phyloP scores from a whole-genome alignment of 768 basidiomycete genomes.

The Podaxis sp. region DNA sequence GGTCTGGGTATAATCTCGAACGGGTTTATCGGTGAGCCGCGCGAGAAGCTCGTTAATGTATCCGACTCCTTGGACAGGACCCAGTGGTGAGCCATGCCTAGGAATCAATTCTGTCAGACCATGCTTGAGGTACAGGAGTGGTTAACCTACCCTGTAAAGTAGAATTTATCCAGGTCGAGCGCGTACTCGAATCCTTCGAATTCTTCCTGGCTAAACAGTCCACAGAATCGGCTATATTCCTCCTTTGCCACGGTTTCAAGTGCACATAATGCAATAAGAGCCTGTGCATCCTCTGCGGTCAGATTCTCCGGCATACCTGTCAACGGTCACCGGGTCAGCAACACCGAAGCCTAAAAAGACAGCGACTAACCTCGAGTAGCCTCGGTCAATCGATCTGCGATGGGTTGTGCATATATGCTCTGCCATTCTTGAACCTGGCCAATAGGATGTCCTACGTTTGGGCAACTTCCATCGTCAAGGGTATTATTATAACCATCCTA shows the following conservation, averaged over 20 bases:
- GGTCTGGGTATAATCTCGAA: slow-evolving; percentile 70
- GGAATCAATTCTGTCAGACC: background rate
- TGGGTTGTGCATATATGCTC: slow-evolving; percentile 49
- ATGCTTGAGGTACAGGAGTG: background rate
- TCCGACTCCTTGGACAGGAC: slow-evolving; percentile 80
- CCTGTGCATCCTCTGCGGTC: slow-evolving; percentile 49
- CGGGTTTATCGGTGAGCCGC: slow-evolving; percentile 63
- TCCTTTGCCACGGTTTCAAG: slow-evolving; percentile 71
- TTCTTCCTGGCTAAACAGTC: slow-evolving; percentile 63
- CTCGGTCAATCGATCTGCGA: slow-evolving; percentile 58
- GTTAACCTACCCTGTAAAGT: slow-evolving; percentile 62
- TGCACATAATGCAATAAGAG: slow-evolving; percentile 72
- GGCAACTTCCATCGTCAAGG: slow-evolving; percentile 66
- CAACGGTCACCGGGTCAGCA: background rate
- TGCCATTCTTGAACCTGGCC: slow-evolving; percentile 54
- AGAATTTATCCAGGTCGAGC: slow-evolving; percentile 77
- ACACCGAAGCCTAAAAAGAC: background rate
- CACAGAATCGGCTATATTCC: slow-evolving; percentile 64
- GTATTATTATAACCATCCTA: slow-evolving; percentile 52
- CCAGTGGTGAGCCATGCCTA: slow-evolving; percentile 69
- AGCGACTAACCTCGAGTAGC: slow-evolving; percentile 49
- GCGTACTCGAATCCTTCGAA: slow-evolving; percentile 69
- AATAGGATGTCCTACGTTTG: slow-evolving; percentile 47
- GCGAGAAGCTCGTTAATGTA: slow-evolving; percentile 87
- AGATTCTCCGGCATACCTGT: slow-evolving; percentile 44